Conservation (phyloP, 2,329 filamentous ascomycete species). For the Immersiporthe knoxdaviesiana region DNA sequence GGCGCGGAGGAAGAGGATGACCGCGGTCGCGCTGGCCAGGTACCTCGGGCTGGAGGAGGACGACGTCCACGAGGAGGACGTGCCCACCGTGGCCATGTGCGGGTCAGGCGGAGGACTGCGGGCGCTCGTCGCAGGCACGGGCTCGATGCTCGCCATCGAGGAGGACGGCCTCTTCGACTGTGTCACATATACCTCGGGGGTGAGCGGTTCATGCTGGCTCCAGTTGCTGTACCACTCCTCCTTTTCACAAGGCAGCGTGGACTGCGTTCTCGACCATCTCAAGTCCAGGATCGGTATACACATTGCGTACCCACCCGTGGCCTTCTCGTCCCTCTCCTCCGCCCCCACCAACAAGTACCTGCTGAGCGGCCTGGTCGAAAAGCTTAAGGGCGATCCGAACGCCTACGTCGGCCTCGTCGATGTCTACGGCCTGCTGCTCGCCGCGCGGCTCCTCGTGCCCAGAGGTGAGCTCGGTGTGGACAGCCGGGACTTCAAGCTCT, state of each 20-base stretch:
- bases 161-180: conserved; percentile 93
- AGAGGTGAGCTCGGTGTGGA: conserved; percentile 80
- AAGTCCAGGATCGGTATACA: conserved; percentile 85
- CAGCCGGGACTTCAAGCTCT: conserved; percentile 84
- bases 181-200: conserved; percentile 90
- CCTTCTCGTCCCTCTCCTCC: conserved; percentile 78
- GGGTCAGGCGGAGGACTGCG: conserved; percentile 90
- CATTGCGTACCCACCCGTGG: conserved; percentile 88
- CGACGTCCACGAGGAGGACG: conserved; percentile 89
- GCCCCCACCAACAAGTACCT: conserved; percentile 93
- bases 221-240: conserved; percentile 87
- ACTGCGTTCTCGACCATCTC: conserved; percentile 77
- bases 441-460: conserved; percentile 82
- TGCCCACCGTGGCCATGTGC: conserved; percentile 91
- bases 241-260: conserved; percentile 69
- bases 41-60: conserved; percentile 80
- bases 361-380: conserved; percentile 86
- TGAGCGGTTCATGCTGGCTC: conserved; percentile 95
- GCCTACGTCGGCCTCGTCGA: conserved; percentile 91
- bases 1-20: conserved; percentile 67
- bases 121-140: conserved; percentile 86
- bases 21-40: conserved; percentile 73
- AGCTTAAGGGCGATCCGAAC: conserved; percentile 78
- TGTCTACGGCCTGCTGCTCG: conserved; percentile 84
- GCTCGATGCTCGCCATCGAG: conserved; percentile 81